Evolutionary conservation across 495 filamentous ascomycete genomes (phyloP).

Genomic region (Penicillium riverlandense): DNA sequence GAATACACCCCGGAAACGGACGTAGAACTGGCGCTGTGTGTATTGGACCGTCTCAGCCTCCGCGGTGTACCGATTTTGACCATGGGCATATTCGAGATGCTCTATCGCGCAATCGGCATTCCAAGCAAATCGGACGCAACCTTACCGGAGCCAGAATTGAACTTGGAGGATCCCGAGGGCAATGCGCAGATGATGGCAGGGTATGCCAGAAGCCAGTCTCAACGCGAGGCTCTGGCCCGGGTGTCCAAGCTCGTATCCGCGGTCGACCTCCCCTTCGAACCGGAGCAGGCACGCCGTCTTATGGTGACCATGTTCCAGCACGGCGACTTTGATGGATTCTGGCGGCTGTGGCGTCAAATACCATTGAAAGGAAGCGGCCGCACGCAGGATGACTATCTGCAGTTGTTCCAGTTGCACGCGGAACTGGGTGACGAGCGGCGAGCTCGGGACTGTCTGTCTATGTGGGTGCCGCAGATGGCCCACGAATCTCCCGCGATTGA

Average conservation of each 20-base stretch:
- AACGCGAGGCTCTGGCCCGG: conserved; percentile 8
- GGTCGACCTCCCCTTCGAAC: conserved; percentile 37
- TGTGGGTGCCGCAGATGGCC: conserved; percentile 49
- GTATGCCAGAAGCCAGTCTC: conserved; percentile 6
- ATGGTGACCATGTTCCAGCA: conserved; percentile 35
- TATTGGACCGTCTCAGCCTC: conserved; percentile 39
- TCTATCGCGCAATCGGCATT: conserved; percentile 27
- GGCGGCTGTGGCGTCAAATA: conserved; percentile 53
- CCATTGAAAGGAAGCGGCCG: conserved; percentile 42
- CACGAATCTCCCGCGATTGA: conserved; percentile 48
- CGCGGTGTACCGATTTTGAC: conserved; percentile 36
- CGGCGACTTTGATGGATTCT: conserved; percentile 49
- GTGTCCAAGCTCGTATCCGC: conserved; percentile 26
- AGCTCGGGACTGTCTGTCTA: conserved; percentile 42
- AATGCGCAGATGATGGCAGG: neutral
- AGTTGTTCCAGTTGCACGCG: conserved; percentile 47
- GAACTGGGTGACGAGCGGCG: conserved; percentile 35
- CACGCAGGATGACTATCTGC: conserved; percentile 47
- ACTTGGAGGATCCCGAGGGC: neutral
- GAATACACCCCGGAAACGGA: conserved; percentile 16
- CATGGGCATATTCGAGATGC: conserved; percentile 34
- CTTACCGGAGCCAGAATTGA: conserved; percentile 1
- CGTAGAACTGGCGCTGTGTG: conserved; percentile 33
- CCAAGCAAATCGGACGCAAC: conserved; percentile 1
- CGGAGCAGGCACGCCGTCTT: conserved; percentile 36